These are phyloP conservation scores for Colletotrichum sp. DNA, from an alignment of 2,329 filamentous ascomycete genomes.

Conservation along the genomic window DNA sequence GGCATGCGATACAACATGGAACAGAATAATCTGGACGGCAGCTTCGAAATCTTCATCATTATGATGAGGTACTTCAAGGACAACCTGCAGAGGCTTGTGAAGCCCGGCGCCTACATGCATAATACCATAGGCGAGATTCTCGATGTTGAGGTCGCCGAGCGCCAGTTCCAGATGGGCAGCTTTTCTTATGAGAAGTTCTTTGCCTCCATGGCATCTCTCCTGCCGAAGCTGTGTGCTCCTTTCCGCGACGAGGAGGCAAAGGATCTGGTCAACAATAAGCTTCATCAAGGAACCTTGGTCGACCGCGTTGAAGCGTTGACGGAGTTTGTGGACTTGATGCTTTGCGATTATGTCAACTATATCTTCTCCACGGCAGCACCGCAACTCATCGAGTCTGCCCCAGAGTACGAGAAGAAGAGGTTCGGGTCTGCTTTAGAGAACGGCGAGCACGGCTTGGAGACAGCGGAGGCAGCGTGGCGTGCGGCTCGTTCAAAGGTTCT, in stretches of 20 bases:
- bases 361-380: slow-evolving; percentile 75
- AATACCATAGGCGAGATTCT: slow-evolving; percentile 77
- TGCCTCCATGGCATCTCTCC: slow-evolving; percentile 73
- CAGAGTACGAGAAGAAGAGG: slow-evolving; percentile 75
- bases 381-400: slow-evolving; percentile 72
- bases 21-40: slow-evolving; percentile 67
- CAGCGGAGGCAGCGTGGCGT: slow-evolving; percentile 71
- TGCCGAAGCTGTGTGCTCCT: slow-evolving; percentile 82
- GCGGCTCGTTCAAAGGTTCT: slow-evolving; percentile 67
- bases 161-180: slow-evolving; percentile 72
- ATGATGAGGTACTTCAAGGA: slow-evolving; percentile 75
- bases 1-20: slow-evolving; percentile 70
- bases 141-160: slow-evolving; percentile 73
- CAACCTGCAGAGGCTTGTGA: slow-evolving; percentile 75
- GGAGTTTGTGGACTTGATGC: slow-evolving; percentile 77
- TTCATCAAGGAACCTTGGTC: slow-evolving; percentile 68
- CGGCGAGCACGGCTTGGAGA: slow-evolving; percentile 57
- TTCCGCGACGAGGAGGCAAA: slow-evolving; percentile 81
- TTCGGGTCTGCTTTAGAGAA: slow-evolving; percentile 71
- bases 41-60: slow-evolving; percentile 71
- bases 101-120: slow-evolving; percentile 75
- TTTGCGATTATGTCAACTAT: slow-evolving; percentile 84
- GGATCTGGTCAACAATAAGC: slow-evolving; percentile 66
- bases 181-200: slow-evolving; percentile 88
- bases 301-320: slow-evolving; percentile 78